A percentile compares a stretch with the other conserved stretches of the same genome.
Conservation (phyloP, 1,284 basidiomycete species). For the Microbotryum violaceum region DNA sequence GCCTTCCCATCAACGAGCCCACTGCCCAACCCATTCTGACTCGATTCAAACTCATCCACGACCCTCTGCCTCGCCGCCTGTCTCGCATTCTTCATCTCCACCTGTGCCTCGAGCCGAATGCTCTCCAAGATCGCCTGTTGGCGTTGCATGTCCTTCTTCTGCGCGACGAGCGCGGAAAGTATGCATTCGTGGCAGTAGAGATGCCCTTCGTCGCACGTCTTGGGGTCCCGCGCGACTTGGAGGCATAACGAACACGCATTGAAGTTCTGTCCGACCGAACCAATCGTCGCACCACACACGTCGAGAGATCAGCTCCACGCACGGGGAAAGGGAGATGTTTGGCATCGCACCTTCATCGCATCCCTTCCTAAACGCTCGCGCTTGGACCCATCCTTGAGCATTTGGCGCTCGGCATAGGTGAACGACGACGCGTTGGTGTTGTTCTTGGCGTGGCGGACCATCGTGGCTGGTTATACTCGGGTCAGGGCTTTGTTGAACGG, state of each 20-base stretch:
- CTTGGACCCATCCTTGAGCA: constrained; percentile 71
- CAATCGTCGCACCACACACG: neutral
- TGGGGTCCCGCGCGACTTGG: constrained; percentile 58
- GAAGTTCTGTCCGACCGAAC: constrained; percentile 10
- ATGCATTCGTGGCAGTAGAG: constrained; percentile 59
- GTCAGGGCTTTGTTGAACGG: no score
- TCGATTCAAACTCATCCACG: constrained; percentile 72
- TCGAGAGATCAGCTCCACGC: no score
- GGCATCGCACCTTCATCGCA: constrained; percentile 16
- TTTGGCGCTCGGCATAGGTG: constrained; percentile 76
- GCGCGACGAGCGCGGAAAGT: constrained; percentile 50
- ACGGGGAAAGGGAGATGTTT: no score
- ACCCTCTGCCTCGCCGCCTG: constrained; percentile 74
- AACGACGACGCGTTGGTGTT: constrained; percentile 65
- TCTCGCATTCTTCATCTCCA: constrained; percentile 57
- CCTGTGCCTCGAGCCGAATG: constrained; percentile 65
- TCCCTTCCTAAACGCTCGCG: constrained; percentile 20
- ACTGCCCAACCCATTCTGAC: constrained; percentile 58
- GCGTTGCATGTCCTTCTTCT: constrained; percentile 79
- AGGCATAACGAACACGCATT: constrained; percentile 30
- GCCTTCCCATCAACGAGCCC: constrained; percentile 16
- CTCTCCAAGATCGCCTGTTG: constrained; percentile 68
- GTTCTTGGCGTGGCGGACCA: constrained; percentile 65
- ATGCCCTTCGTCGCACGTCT: constrained; percentile 75
- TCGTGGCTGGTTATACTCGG: no score